Conservation (phyloP, 1,284 basidiomycete species). For the Blastosporella zonata region DNA sequence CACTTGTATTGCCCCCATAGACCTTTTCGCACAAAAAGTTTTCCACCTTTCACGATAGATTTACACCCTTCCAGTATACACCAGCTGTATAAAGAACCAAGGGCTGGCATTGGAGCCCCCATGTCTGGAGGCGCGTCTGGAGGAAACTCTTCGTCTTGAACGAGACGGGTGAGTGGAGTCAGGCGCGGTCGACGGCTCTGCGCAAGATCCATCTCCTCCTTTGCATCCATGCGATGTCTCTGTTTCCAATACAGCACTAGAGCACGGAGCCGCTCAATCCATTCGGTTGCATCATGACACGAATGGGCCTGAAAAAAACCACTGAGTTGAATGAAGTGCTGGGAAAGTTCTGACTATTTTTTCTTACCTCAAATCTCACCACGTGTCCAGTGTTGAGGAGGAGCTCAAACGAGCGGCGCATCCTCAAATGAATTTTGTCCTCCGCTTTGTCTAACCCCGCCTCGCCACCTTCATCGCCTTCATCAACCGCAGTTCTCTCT, state of each 20-base stretch:
- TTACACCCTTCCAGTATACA: constrained; percentile 74
- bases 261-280: constrained; percentile 70
- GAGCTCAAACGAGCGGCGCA: constrained; percentile 76
- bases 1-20: constrained; percentile 70
- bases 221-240: constrained; percentile 67
- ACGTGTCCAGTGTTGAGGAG: constrained; percentile 66
- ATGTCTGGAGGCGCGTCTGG: constrained; percentile 50
- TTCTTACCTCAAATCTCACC: constrained; percentile 69
- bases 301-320: constrained; percentile 52
- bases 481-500: constrained; percentile 44
- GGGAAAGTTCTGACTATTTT: constrained; percentile 1
- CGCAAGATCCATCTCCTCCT: constrained; percentile 75
- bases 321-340: constrained; percentile 8
- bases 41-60: constrained; percentile 68
- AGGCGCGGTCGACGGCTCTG: constrained; percentile 53
- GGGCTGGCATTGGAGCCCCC: constrained; percentile 50
- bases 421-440: constrained; percentile 50
- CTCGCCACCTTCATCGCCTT: constrained; percentile 67
- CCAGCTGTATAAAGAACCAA: constrained; percentile 75
- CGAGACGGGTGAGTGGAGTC: constrained; percentile 49
- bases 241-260: constrained; percentile 76
- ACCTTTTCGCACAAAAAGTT: constrained; percentile 66
- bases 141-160: constrained; percentile 39
- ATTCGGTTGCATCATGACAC: constrained; percentile 64
- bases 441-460: constrained; percentile 41